These are phyloP conservation scores for Calonectria pseudoturangicola DNA, from an alignment of 2,329 filamentous ascomycete genomes.

Conservation along the genomic window DNA sequence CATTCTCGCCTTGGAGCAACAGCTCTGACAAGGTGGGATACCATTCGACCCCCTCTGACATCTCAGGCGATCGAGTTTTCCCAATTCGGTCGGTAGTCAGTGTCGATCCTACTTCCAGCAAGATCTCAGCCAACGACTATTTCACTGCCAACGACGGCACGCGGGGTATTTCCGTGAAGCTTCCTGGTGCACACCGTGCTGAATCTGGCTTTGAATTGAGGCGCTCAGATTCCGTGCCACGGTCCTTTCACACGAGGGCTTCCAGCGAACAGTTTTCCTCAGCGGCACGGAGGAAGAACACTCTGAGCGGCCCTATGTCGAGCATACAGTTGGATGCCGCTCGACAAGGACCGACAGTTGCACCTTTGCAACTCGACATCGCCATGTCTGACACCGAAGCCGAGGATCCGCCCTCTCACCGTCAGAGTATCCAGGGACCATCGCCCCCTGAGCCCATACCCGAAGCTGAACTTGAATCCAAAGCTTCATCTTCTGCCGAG, in stretches of 20 bases:
- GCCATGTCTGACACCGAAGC: constrained; percentile 57
- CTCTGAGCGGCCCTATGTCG: constrained; percentile 62
- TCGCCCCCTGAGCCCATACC: constrained; percentile 20
- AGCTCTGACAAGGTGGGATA: constrained; percentile 62
- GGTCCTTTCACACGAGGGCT: constrained; percentile 46
- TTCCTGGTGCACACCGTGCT: constrained; percentile 55
- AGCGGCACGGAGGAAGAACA: constrained; percentile 58
- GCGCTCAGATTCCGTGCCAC: constrained; percentile 53
- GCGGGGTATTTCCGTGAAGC: constrained; percentile 56
- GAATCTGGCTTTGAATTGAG: constrained; percentile 56
- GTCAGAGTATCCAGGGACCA: not conserved
- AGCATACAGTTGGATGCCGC: constrained; percentile 67
- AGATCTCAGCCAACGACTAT: constrained; percentile 64
- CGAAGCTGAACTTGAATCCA: constrained; percentile 47
- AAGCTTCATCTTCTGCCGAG: constrained; percentile 5
- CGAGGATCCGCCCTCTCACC: constrained; percentile 53
- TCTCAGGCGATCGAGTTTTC: constrained; percentile 78
- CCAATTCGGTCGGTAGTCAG: constrained; percentile 88
- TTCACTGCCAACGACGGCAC: constrained; percentile 59
- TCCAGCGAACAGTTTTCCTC: constrained; percentile 48
- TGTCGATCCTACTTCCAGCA: constrained; percentile 73
- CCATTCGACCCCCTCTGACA: constrained; percentile 59
- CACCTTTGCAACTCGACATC: constrained; percentile 60
- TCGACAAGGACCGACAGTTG: constrained; percentile 59
- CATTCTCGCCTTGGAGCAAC: constrained; percentile 64